Base-by-base conservation (phyloP, 2,329 filamentous ascomycete genomes). In the Epichloe typhina region DNA sequence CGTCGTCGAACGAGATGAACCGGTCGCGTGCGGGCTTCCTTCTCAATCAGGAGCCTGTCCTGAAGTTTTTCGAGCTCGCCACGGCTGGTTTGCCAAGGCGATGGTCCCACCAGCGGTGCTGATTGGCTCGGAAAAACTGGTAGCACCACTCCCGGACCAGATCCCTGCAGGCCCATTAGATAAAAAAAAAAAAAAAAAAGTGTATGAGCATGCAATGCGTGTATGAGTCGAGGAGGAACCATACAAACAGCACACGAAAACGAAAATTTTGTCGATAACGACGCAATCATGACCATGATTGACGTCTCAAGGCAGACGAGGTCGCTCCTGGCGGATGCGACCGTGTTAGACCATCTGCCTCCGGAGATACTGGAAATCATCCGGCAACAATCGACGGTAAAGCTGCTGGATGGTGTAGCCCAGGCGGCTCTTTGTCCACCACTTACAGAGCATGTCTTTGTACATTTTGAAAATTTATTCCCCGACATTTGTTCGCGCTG, bases 401-500 rank as follows among this genome's bases (percentile, higher is more conserved):
- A 77, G 61, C 83, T 89, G 66, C 77, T 94, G 40, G 79, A 88
- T 64, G 78, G 79, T 58, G 72, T 94, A 61, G 78, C 86, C 58
- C 71, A 76, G 59, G 78, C 82, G 53, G 81, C 87, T 52, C 77
- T 95, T 61, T 74, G 80, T 59, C 75, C 86, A 58, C 71, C 73
- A 68, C 76, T 81, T 65, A 91, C 88, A 60, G 80, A 88, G 62
- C 72, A 73, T 51, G 72, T 95, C 62, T 89, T 93, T 62, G 72
- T 78, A 56, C 77, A 85, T 61, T 89, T 90, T 66, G 82, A 86
- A 63, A 72, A 76, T 54, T 69, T 90, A 40, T 87, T 93, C 60
- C 80, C 88, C 58, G 90, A 96, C 66, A 73, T 94, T 47, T 88
- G 85, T 66, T 85, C 88, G 54, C 75, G 85, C 71, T 95, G 88